Evolutionary conservation across 2,329 filamentous ascomycete species (phyloP).

Genomic region (Penicillium concentricum): DNA sequence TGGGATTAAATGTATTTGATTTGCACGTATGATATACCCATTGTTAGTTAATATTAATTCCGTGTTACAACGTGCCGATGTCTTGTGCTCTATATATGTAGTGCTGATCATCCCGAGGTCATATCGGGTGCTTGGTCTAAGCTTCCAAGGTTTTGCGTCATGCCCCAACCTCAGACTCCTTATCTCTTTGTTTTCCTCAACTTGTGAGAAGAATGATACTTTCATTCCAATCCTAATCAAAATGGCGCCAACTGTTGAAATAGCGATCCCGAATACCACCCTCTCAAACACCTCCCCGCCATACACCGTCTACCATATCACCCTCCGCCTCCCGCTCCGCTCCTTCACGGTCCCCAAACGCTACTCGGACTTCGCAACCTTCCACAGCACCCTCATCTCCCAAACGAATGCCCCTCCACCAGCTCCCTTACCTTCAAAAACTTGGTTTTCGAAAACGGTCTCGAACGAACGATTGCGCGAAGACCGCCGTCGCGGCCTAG

Average conservation of each 20-base stretch:
- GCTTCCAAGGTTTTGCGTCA: slow-evolving; percentile 9
- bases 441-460: slow-evolving; percentile 59
- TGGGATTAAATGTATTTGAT: slow-evolving; percentile 36
- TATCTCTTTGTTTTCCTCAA: slow-evolving; percentile 4
- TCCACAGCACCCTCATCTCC: slow-evolving; percentile 53
- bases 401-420: slow-evolving; percentile 55
- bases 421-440: slow-evolving; percentile 56
- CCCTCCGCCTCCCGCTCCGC: slow-evolving; percentile 60
- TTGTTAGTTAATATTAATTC: background rate
- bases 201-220: background rate
- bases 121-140: slow-evolving; percentile 6
- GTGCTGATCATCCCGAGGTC: background rate
- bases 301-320: slow-evolving; percentile 62
- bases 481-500: slow-evolving; percentile 56
- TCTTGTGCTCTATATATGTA: background rate
- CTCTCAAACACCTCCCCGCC: slow-evolving; percentile 51
- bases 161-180: background rate
- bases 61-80: background rate
- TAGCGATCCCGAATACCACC: slow-evolving; percentile 51
- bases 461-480: slow-evolving; percentile 58
- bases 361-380: slow-evolving; percentile 62
- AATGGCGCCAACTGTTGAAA: slow-evolving; percentile 47
- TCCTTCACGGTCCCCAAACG: slow-evolving; percentile 60
- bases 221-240: slow-evolving; percentile 3
- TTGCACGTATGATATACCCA: slow-evolving; percentile 8